phyloP scores from a whole-genome alignment of 441 rosid genomes.

The Raphanus hybrid region DNA sequence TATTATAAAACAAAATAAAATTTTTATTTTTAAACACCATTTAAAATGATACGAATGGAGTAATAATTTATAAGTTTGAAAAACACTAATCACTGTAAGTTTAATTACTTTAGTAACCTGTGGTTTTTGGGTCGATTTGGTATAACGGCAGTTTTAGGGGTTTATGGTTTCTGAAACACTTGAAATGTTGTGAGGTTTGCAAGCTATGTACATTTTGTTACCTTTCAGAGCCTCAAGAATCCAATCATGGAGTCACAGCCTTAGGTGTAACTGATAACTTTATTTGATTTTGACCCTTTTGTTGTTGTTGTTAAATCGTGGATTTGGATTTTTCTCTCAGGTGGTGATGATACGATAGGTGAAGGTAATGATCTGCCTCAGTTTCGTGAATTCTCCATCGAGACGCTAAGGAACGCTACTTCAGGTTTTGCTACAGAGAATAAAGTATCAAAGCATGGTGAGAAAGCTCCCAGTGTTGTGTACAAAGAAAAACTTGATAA shows the following conservation, averaged over 20 bases:
- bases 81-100: too few species aligned
- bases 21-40: too few species aligned
- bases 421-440: conserved; percentile 70
- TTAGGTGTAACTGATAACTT: neutral
- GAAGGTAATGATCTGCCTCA: conserved; percentile 59
- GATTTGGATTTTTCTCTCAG: neutral
- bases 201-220: conserved; percentile 56
- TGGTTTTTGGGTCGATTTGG: too few species aligned
- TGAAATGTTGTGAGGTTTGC: conserved; percentile 62
- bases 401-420: conserved; percentile 73
- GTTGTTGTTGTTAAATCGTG: neutral
- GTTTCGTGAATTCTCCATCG: conserved; percentile 75
- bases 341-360: neutral
- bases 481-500: neutral
- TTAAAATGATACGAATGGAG: too few species aligned
- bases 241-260: conserved; percentile 31
- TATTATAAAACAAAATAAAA: too few species aligned
- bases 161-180: too few species aligned
- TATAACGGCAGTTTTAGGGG: too few species aligned
- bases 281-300: neutral
- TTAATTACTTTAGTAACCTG: too few species aligned
- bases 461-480: too few species aligned
- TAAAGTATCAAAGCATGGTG: too few species aligned
- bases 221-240: conserved; percentile 61
- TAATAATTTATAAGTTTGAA: too few species aligned